Evolutionary conservation across 2,329 filamentous ascomycete genomes (phyloP).

Genomic region (Mycocentrospora acerina): DNA sequence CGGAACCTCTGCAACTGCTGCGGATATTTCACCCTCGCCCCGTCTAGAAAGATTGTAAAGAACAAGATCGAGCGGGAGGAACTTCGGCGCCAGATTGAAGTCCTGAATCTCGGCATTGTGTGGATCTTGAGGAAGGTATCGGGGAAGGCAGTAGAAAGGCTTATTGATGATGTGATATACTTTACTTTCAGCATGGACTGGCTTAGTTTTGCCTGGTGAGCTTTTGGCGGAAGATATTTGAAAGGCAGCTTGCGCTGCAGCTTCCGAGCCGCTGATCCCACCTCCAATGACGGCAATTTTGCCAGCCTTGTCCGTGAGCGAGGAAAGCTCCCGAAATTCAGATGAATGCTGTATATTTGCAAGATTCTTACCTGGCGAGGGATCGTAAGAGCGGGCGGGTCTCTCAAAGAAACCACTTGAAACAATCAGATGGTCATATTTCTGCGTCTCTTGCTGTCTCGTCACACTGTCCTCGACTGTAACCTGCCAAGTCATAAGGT

Average conservation of each 20-base stretch:
- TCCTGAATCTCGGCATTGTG: slow-evolving; percentile 17
- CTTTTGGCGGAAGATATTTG: slow-evolving; percentile 67
- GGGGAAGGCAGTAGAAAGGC: slow-evolving; percentile 72
- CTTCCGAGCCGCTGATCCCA: slow-evolving; percentile 81
- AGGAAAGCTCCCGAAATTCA: slow-evolving; percentile 23
- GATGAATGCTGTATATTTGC: slow-evolving; percentile 32
- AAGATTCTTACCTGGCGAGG: slow-evolving; percentile 3
- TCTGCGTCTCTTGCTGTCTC: slow-evolving; percentile 10
- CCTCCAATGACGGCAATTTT: slow-evolving; percentile 76
- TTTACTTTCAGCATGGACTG: slow-evolving; percentile 46
- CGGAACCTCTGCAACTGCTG: slow-evolving; percentile 66
- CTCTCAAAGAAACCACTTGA: slow-evolving; percentile 72
- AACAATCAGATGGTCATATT: slow-evolving; percentile 71
- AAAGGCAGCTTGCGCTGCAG: slow-evolving; percentile 69
- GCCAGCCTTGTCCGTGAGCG: slow-evolving; percentile 36
- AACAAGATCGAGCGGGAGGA: slow-evolving; percentile 71
- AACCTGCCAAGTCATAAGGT: slow-evolving; percentile 23
- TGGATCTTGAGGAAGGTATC: slow-evolving; percentile 43
- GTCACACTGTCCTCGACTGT: slow-evolving; percentile 16
- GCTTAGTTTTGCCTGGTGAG: slow-evolving; percentile 45
- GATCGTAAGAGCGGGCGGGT: slow-evolving; percentile 19
- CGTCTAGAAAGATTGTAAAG: slow-evolving; percentile 70
- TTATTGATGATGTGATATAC: slow-evolving; percentile 70
- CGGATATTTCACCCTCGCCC: slow-evolving; percentile 57
- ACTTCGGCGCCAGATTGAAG: slow-evolving; percentile 54